Conservation (phyloP, 75 land plant species). For the Isoetes taiwanensis region DNA sequence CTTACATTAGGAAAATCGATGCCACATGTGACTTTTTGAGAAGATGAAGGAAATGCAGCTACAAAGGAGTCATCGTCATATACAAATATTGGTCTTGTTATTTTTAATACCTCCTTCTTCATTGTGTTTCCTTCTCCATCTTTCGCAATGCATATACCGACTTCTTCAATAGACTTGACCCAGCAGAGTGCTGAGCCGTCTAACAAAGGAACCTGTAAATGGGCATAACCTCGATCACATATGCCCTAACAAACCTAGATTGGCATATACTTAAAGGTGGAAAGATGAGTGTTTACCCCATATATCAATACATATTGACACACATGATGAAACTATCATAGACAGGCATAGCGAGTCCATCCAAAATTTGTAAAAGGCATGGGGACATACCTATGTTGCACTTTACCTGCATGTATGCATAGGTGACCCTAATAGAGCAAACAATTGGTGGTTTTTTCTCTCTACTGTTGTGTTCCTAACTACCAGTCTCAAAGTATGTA, state of each 20-base stretch:
- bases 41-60: constrained; percentile 54
- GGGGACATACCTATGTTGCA: too few species aligned
- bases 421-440: too few species aligned
- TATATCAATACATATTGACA: background rate
- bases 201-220: constrained; percentile 61
- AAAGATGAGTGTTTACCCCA: too few species aligned
- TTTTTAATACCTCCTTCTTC: constrained; percentile 36
- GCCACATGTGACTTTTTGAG: constrained; percentile 45
- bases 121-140: constrained; percentile 27
- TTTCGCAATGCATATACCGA: constrained; percentile 37
- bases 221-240: too few species aligned
- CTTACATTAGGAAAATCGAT: constrained; percentile 71
- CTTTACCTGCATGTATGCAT: too few species aligned
- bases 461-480: too few species aligned
- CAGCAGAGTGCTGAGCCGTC: constrained; percentile 88
- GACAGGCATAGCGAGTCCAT: background rate
- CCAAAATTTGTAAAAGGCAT: too few species aligned
- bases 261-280: too few species aligned
- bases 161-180: constrained; percentile 70
- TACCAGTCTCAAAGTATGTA: too few species aligned
- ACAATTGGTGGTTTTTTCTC: too few species aligned
- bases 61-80: constrained; percentile 48
- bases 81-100: constrained; percentile 46
- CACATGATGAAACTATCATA: background rate
- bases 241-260: too few species aligned